Evolutionary conservation across 306 rosid genomes (phyloP), one percentile per base, ranked within the genome.

Genomic region (Lathyrus aphaca): DNA sequence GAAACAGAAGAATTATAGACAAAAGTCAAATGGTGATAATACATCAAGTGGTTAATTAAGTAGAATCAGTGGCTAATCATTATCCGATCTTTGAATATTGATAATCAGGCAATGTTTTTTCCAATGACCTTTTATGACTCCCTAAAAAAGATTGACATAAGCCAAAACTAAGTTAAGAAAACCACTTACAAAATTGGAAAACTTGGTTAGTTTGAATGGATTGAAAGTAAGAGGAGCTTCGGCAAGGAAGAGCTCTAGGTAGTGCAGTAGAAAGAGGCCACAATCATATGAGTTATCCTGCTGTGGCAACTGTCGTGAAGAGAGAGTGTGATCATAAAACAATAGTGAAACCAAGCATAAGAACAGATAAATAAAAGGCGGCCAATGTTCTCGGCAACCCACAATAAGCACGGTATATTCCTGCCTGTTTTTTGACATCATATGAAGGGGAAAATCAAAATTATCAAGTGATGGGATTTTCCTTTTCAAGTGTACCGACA

Each of bases 221-320:
- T 81, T 93, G 83, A 93, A 93, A 78, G 73, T 78, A 76, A 50
- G 77, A 76, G 98, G 98, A 66, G 91, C 91, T 78, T 90, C 90
- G 27, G 81, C 82, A 23, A 93, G 78, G 83, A 93, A 93, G 61
- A 86, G 91, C 84, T 93, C 98, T 45, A 93, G 82, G 83, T 90
- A 93, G 86, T 93, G 98, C 59, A 93, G 98, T 76, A 93, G 76
- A 81, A 93, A 93, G 67, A 93, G 85, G 66, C 98, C 98, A 18
- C 98, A 93, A 76, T 93, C 97, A 70, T 57, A 93, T 35, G 93
- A 90, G 80, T 93, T 93, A 80, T 90, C 96, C 79, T 93, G 98
- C 68, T 90, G 98, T 1, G 98, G 98, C 69, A 93, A 80, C 98
- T 93, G 96, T 56, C 69, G 83, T 71, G 45, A 53, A 71, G 66